These are phyloP conservation scores for Trifolium fragiferum DNA, from an alignment of 306 rosid species.

Conservation along the genomic window DNA sequence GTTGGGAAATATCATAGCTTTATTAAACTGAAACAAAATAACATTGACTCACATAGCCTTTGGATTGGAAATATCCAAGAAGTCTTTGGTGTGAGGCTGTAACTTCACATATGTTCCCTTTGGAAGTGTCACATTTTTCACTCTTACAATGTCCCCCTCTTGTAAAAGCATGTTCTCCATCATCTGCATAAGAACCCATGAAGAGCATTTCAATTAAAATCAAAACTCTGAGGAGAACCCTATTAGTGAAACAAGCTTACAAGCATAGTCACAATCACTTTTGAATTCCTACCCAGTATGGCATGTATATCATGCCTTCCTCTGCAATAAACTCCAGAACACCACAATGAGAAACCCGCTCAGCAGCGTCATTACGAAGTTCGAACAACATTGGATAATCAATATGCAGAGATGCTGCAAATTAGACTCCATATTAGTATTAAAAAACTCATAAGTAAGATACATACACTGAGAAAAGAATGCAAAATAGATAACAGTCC, in stretches of 20 bases:
- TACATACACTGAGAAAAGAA: background rate
- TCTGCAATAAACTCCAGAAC: conserved; percentile 98
- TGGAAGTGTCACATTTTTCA: conserved; percentile 94
- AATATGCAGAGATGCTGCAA: conserved; percentile 91
- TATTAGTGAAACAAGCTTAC: conserved; percentile 36
- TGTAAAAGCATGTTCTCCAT: conserved; percentile 98
- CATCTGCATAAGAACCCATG: conserved; percentile 60
- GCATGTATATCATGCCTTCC: conserved; percentile 99
- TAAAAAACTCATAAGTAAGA: background rate
- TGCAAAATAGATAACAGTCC: background rate
- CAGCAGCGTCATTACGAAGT: conserved; percentile 73
- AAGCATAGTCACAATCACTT: conserved; percentile 33
- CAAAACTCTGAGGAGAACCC: conserved; percentile 26
- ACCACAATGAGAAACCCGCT: conserved; percentile 93
- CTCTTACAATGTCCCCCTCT: conserved; percentile 86
- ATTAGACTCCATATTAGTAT: conserved; percentile 42
- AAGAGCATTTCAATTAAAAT: conserved; percentile 22
- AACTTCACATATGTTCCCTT: conserved; percentile 96
- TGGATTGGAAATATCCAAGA: conserved; percentile 95
- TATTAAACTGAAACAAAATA: conserved; percentile 28
- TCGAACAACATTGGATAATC: conserved; percentile 99
- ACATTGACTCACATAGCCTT: conserved; percentile 92
- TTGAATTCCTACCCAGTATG: conserved; percentile 85
- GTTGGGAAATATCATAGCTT: conserved; percentile 17
- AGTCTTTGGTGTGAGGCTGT: conserved; percentile 97